Evolutionary conservation across 345 rosid genomes (phyloP), one percentile per base, ranked within the genome.

Genomic region (Cochlearia excelsa): DNA sequence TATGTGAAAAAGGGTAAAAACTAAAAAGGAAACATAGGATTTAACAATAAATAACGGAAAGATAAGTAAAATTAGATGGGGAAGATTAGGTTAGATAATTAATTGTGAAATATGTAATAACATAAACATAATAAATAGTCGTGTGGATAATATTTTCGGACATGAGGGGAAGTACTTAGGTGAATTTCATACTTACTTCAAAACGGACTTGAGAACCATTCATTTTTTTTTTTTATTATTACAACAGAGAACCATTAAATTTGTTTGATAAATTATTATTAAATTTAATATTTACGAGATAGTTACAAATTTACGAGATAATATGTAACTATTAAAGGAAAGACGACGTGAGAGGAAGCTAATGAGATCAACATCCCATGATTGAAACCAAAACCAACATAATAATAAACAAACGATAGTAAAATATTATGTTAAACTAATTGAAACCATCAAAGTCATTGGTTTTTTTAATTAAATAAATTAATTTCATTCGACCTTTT

Each of bases 281-380:
- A 16, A 16, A 16, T 16, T 16, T 16, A 16, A 16, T 16, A 16
- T 16, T 16, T 16, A 16, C 23, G 23, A 16, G 23, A 16, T 16
- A 16, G 23, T 16, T 16, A 16, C 23, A 16, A 16, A 16, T 16
- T 16, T 16, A 16, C 23, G 23, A 16, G 23, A 33, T 5, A 33
- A 2, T 33, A 49, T 3, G 16, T 35, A 44, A 51, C 53, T 59
- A 44, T 59, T 43, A 16, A n/a, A 51, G 66, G 66, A 67, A 67
- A 67, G 54, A 45, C 72, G 54, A 59, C 72, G 72, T 68, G 72
- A 45, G 48, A 9, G 38, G 65, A 52, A 44, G 46, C 59, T 51
- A 67, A 35, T 43, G 6, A 59, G 52, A 58, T 58, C 23, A 16
- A 16, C 23, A 16, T 16, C 23, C 23, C 23, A 16, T 16, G 23